Conservation (phyloP, 129 eudicot genomes). For the Tagetes erecta region DNA sequence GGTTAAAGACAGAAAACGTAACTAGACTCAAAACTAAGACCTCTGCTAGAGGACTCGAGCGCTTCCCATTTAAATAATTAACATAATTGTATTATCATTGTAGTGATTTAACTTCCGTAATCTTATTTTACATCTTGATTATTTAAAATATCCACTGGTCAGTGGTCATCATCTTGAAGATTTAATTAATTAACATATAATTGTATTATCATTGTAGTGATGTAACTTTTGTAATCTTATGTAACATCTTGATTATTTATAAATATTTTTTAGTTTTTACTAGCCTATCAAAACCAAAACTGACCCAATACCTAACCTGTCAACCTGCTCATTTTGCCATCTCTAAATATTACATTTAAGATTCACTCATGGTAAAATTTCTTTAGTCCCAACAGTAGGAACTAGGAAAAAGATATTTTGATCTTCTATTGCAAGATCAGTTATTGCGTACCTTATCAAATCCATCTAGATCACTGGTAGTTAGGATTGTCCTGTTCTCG, state of each 20-base stretch:
- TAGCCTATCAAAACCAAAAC: background rate
- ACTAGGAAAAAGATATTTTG: background rate
- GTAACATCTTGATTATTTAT: background rate
- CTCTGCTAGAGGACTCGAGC: too few relatives aligned
- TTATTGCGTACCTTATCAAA: slow-evolving; percentile 76
- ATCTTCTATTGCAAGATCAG: slow-evolving; percentile 8
- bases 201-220: background rate
- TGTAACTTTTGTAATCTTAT: background rate
- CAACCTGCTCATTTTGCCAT: background rate
- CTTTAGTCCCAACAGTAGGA: background rate
- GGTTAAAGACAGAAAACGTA: too few relatives aligned
- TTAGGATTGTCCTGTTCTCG: slow-evolving; percentile 77
- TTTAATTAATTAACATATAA: background rate
- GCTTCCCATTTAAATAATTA: too few relatives aligned
- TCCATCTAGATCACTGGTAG: slow-evolving; percentile 83
- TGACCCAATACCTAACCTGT: background rate
- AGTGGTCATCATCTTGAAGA: too few relatives aligned
- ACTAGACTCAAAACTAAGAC: too few relatives aligned
- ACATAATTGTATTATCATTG: too few relatives aligned
- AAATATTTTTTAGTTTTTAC: background rate
- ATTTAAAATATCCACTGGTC: background rate
- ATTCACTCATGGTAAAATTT: background rate
- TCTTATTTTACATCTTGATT: background rate
- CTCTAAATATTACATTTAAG: background rate
- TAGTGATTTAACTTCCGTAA: background rate